Evolutionary conservation across 345 rosid genomes (phyloP).

Genomic region (Eucalyptus sp.): DNA sequence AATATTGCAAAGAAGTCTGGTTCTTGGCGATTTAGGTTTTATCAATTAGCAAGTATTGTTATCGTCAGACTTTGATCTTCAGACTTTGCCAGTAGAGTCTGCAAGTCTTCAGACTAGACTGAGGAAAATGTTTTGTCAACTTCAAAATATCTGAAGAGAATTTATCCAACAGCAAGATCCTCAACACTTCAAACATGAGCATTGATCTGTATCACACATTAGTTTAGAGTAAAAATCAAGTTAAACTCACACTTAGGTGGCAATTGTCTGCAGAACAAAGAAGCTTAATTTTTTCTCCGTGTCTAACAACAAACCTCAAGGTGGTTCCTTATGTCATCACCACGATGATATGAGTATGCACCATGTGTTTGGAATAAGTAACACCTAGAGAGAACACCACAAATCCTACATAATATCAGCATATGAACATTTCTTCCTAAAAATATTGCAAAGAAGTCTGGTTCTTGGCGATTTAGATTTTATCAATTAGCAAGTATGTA

Average conservation of each 20-base stretch:
- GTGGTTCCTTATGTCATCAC: conserved; percentile 47
- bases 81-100: no score
- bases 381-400: conserved; percentile 33
- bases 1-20: not conserved
- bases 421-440: not conserved
- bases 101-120: no score
- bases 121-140: no score
- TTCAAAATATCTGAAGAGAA: no score
- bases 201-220: conserved; percentile 37
- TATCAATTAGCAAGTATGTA: not conserved
- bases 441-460: not conserved
- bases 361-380: conserved; percentile 73
- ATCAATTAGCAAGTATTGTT: not conserved
- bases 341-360: conserved; percentile 63
- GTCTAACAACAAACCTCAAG: conserved; percentile 44
- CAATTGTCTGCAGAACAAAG: not conserved
- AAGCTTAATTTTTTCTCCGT: not conserved
- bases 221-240: not conserved
- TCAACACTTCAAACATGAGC: conserved; percentile 81
- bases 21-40: no score
- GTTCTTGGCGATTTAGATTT: no score
- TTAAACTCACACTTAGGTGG: not conserved
- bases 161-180: no score
- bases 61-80: no score
- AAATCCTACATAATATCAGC: not conserved